phyloP scores from a whole-genome alignment of 495 filamentous ascomycete species.

The Talaromyces stipitatus region DNA sequence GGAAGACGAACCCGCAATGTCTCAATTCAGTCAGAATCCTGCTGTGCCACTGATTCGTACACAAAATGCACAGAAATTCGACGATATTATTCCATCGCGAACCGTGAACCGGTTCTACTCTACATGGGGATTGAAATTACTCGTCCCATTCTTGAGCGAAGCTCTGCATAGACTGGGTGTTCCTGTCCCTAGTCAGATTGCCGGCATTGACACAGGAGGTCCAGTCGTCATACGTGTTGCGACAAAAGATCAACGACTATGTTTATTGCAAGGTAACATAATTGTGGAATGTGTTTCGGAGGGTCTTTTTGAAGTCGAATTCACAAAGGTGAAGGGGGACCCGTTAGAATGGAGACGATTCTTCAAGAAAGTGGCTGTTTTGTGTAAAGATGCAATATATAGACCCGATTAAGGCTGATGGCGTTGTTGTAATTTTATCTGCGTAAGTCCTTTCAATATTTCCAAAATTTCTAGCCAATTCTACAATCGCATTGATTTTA shows the following conservation, averaged over 20 bases:
- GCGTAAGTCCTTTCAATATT: no score
- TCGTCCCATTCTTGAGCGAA: constrained; percentile 72
- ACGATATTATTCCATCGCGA: constrained; percentile 76
- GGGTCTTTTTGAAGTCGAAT: constrained; percentile 72
- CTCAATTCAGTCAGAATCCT: constrained; percentile 79
- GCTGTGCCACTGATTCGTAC: constrained; percentile 75
- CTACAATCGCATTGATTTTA: no score
- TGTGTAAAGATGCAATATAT: constrained; percentile 75
- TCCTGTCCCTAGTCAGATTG: constrained; percentile 50
- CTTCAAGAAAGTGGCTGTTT: constrained; percentile 83
- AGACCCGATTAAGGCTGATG: constrained; percentile 38
- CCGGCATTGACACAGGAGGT: constrained; percentile 35
- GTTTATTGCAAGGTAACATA: constrained; percentile 76
- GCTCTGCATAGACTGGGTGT: constrained; percentile 78
- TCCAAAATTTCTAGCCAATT: no score
- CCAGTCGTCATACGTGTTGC: constrained; percentile 60
- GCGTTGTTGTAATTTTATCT: no score
- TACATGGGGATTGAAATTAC: constrained; percentile 62
- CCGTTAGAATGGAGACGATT: constrained; percentile 95
- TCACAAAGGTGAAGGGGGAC: constrained; percentile 92
- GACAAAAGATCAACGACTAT: constrained; percentile 70
- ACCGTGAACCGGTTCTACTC: constrained; percentile 90
- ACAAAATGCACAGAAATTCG: constrained; percentile 79
- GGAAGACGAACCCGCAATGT: constrained; percentile 83
- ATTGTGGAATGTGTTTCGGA: constrained; percentile 64